phyloP scores from a whole-genome alignment of 257 asterid species.

The Prunella vulgaris region DNA sequence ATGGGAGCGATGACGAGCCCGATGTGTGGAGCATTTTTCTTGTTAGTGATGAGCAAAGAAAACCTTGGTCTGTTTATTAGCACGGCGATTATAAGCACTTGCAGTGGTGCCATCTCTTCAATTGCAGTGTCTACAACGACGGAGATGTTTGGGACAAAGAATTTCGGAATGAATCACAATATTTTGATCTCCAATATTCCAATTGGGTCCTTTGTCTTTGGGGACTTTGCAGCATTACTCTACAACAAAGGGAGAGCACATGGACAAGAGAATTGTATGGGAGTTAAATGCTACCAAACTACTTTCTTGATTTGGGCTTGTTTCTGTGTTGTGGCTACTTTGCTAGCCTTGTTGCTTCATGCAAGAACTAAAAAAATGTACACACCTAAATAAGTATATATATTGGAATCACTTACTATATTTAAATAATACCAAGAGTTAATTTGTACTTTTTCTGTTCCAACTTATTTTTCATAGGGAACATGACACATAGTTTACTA shows the following conservation, averaged over 20 bases:
- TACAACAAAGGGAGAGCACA: slow-evolving; percentile 30
- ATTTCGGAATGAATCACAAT: slow-evolving; percentile 70
- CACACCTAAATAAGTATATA: background rate
- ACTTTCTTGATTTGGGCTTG: slow-evolving; percentile 58
- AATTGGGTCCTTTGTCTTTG: slow-evolving; percentile 62
- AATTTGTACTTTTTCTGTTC: too few species aligned
- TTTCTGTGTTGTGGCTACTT: slow-evolving; percentile 49
- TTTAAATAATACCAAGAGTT: too few species aligned
- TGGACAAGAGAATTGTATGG: slow-evolving; percentile 41
- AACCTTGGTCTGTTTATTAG: slow-evolving; percentile 35
- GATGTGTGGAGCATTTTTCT: slow-evolving; percentile 59
- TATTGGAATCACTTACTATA: too few species aligned
- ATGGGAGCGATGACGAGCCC: slow-evolving; percentile 30
- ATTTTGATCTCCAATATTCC: slow-evolving; percentile 63
- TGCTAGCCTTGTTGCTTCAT: slow-evolving; percentile 45
- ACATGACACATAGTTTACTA: too few species aligned
- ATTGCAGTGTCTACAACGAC: slow-evolving; percentile 50
- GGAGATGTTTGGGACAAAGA: slow-evolving; percentile 53
- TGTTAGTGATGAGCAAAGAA: slow-evolving; percentile 27
- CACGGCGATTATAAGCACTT: slow-evolving; percentile 52
- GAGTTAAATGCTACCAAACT: slow-evolving; percentile 45
- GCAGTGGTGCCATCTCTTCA: slow-evolving; percentile 67
- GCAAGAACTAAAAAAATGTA: slow-evolving; percentile 35
- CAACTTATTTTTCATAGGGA: too few species aligned
- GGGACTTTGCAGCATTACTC: slow-evolving; percentile 54